Base-by-base conservation (phyloP, 805 yeast genomes). In the Lachancea lanzarotensis region DNA sequence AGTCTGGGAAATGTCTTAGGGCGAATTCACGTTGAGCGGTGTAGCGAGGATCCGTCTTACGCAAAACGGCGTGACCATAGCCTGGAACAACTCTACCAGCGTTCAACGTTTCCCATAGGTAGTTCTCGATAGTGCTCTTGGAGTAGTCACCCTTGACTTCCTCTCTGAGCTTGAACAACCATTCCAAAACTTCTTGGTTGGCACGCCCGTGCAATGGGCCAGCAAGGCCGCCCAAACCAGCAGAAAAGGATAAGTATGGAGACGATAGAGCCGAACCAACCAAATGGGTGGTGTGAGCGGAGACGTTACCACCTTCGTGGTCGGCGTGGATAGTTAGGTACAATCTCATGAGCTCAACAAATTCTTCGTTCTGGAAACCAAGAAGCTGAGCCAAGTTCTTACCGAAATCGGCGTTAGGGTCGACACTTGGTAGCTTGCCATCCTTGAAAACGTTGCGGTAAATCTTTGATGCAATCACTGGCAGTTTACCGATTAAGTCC, bases 121-220 rank as follows among this genome's bases (percentile, higher is more conserved):
- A 79, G 53, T 73, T 70, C 66, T 77, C 80, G 52, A 84, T 81
- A 57, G 82, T 75, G 61, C 73, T 81, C 65, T 73, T 74, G 55
- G 85, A 72, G 70, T 73, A 78, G 58, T 80, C 81, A 67, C 89
- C 95, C 55, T 73, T 68, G 32, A 71, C 72, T 48, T 68, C 74
- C 51, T 70, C 69, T 68, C 76, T 72, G 74, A 85, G 74, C 66
- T 78, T 78, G 63, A 79, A 72, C 63, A 84, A 71, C 86, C 88
- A 84, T 73, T 82, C 87, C 55, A 84, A 74, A 45, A 84, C 93
- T 68, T 84, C 93, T 68, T 84, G 95, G 65, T 84, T 84, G 48
- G 93, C 95, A 54, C 84, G 73, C 29, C 93, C 93, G 67, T 84
- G 95, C 56, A 84, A 72, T 47, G 95, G 93, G 52, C 95, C 95